A percentile compares a stretch with the other conserved stretches of the same genome.
phyloP scores from a whole-genome alignment of 2,329 filamentous ascomycete genomes.

The Whalleya microplaca region DNA sequence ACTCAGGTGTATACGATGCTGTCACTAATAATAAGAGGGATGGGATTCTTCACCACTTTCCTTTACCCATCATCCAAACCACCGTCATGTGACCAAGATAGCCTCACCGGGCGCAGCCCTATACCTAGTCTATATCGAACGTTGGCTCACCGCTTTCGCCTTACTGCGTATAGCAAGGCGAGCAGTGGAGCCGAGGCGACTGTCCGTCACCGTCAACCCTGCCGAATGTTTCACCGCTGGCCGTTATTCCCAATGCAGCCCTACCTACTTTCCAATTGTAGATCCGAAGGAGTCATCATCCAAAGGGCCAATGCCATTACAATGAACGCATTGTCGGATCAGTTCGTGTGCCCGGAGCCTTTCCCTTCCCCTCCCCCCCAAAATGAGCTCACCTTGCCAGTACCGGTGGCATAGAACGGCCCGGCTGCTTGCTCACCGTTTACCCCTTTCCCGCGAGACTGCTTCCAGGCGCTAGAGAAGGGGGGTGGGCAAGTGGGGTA shows the following conservation, averaged over 20 bases:
- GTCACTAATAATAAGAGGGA: not conserved
- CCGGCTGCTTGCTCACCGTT: constrained; percentile 10
- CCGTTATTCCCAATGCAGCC: constrained; percentile 7
- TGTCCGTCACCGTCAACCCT: constrained; percentile 19
- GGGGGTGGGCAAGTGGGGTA: constrained; percentile 17
- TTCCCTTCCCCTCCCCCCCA: not conserved
- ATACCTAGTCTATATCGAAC: not conserved
- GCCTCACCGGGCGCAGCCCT: not conserved
- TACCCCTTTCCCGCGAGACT: constrained; percentile 24
- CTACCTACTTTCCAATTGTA: constrained; percentile 12
- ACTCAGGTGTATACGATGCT: not conserved
- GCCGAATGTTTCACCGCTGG: constrained; percentile 25
- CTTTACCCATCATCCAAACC: not conserved
- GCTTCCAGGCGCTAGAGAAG: constrained; percentile 23
- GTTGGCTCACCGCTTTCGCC: not conserved
- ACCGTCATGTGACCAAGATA: not conserved
- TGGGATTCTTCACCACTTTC: not conserved
- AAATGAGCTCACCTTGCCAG: not conserved
- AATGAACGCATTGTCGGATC: not conserved
- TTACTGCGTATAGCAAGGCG: constrained; percentile 7
- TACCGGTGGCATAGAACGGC: constrained; percentile 16
- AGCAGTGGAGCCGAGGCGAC: constrained; percentile 19
- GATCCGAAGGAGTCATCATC: constrained; percentile 3
- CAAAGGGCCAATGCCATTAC: constrained; percentile 7
- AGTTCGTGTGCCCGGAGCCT: not conserved